A percentile compares a stretch with the other conserved stretches of the same genome.
These are phyloP conservation scores for Trypanosoma melophagium DNA, from an alignment of 208 protist genomes.

Conservation along the genomic window DNA sequence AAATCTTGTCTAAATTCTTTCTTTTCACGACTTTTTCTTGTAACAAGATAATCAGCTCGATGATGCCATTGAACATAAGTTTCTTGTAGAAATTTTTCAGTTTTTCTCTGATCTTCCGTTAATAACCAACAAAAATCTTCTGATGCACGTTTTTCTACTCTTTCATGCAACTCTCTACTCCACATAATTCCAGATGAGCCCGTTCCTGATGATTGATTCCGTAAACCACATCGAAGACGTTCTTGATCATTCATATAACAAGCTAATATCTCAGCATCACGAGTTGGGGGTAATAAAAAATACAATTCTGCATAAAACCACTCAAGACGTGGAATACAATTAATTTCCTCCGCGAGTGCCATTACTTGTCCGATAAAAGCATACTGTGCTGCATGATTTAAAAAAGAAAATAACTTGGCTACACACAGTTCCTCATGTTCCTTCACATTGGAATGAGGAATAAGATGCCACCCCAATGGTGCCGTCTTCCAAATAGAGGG, in stretches of 20 bases:
- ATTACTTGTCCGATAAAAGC: constrained; percentile 74
- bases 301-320: constrained; percentile 85
- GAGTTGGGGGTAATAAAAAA: constrained; percentile 68
- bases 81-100: constrained; percentile 79
- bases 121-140: constrained; percentile 85
- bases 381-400: constrained; percentile 83
- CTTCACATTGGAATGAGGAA: constrained; percentile 40
- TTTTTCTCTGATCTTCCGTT: constrained; percentile 68
- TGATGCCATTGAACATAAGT: constrained; percentile 88
- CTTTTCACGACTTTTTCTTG: constrained; percentile 86
- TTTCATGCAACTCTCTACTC: constrained; percentile 63
- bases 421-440: constrained; percentile 60
- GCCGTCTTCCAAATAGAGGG: constrained; percentile 63
- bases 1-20: constrained; percentile 81
- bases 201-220: constrained; percentile 70
- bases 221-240: constrained; percentile 67
- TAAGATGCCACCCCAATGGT: constrained; percentile 69
- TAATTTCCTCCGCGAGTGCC: constrained; percentile 76
- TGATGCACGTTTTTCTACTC: constrained; percentile 48
- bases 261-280: constrained; percentile 64
- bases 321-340: constrained; percentile 69
- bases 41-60: constrained; percentile 85
- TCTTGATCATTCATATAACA: constrained; percentile 89
- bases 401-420: constrained; percentile 73
- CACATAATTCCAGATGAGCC: constrained; percentile 62